Conservation (phyloP, 2,329 filamentous ascomycete species). For the Cladobotryum mycophilum region DNA sequence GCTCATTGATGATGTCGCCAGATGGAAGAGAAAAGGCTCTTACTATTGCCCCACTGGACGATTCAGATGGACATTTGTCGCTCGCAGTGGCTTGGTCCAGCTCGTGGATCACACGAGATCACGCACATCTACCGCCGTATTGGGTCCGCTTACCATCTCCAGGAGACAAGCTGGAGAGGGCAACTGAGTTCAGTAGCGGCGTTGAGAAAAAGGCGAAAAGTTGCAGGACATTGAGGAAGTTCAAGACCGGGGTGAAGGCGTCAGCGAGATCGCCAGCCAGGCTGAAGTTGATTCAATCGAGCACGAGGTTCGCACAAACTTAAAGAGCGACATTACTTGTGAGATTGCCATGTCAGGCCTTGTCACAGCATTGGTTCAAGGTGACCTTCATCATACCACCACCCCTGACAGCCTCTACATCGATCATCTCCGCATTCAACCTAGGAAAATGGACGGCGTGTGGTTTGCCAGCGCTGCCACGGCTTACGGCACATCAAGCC, state of each 20-base stretch:
- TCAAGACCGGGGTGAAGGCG: slow-evolving; percentile 1
- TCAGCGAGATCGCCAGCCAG: neutral
- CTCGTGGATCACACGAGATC: slow-evolving; percentile 47
- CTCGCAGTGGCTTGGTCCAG: slow-evolving; percentile 51
- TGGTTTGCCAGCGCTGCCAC: slow-evolving; percentile 55
- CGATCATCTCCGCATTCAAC: slow-evolving; percentile 38
- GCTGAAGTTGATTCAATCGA: slow-evolving; percentile 30
- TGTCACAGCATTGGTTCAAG: slow-evolving; percentile 37
- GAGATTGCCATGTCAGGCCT: slow-evolving; percentile 45
- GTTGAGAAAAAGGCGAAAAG: neutral
- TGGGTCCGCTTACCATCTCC: slow-evolving; percentile 47
- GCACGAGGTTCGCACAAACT: slow-evolving; percentile 22
- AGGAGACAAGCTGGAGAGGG: neutral
- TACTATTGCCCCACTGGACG: slow-evolving; percentile 48
- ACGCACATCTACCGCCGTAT: slow-evolving; percentile 50
- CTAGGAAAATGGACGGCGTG: slow-evolving; percentile 32
- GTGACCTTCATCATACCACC: slow-evolving; percentile 20
- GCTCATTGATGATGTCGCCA: slow-evolving; percentile 48
- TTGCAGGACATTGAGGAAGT: slow-evolving; percentile 6
- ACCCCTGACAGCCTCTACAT: slow-evolving; percentile 37
- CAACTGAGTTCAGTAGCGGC: neutral
- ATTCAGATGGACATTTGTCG: slow-evolving; percentile 55
- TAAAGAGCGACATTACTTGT: slow-evolving; percentile 35
- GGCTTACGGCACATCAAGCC: slow-evolving; percentile 46
- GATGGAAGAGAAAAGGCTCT: slow-evolving; percentile 44